Percentiles rank a stretch among this genome's conserved stretches.
These are phyloP conservation scores for Leptographium radiaticola DNA, from an alignment of 2,329 filamentous ascomycete species.

Conservation along the genomic window DNA sequence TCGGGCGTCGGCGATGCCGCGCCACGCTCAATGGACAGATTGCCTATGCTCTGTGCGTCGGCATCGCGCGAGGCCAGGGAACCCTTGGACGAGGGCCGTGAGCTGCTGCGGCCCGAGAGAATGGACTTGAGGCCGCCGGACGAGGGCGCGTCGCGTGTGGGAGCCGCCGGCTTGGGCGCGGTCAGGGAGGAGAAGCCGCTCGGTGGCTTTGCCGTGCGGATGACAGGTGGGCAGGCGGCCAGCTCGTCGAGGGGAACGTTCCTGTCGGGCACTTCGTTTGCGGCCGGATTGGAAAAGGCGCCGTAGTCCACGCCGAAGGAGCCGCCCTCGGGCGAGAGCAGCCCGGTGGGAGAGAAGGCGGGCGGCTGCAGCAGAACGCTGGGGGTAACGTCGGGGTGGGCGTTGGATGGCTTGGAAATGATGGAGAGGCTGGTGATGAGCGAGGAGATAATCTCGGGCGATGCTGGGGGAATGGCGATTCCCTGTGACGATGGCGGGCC, in stretches of 20 bases:
- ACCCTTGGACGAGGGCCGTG: slow-evolving; percentile 46
- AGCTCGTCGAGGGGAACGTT: slow-evolving; percentile 42
- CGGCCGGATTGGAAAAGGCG: slow-evolving; percentile 40
- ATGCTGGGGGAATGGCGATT: slow-evolving; percentile 8
- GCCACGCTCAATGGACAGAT: slow-evolving; percentile 48
- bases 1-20: slow-evolving; percentile 31
- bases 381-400: slow-evolving; percentile 52
- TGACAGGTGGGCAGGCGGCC: slow-evolving; percentile 53
- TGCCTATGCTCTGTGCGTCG: slow-evolving; percentile 49
- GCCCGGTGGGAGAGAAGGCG: slow-evolving; percentile 12
- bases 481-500: slow-evolving; percentile 8
- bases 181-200: slow-evolving; percentile 62
- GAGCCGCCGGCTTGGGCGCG: slow-evolving; percentile 36
- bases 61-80: slow-evolving; percentile 42
- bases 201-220: slow-evolving; percentile 70
- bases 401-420: slow-evolving; percentile 53
- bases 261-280: slow-evolving; percentile 35
- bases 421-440: slow-evolving; percentile 58
- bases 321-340: slow-evolving; percentile 25
- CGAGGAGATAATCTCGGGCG: slow-evolving; percentile 55
- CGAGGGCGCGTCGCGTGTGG: slow-evolving; percentile 26
- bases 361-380: slow-evolving; percentile 23
- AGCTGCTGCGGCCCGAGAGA: slow-evolving; percentile 34
- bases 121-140: slow-evolving; percentile 44
- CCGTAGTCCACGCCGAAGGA: slow-evolving; percentile 65